A percentile compares a stretch with the other conserved stretches of the same genome.
Conservation (phyloP, 306 rosid genomes). For the Hippophae rhamnoides region DNA sequence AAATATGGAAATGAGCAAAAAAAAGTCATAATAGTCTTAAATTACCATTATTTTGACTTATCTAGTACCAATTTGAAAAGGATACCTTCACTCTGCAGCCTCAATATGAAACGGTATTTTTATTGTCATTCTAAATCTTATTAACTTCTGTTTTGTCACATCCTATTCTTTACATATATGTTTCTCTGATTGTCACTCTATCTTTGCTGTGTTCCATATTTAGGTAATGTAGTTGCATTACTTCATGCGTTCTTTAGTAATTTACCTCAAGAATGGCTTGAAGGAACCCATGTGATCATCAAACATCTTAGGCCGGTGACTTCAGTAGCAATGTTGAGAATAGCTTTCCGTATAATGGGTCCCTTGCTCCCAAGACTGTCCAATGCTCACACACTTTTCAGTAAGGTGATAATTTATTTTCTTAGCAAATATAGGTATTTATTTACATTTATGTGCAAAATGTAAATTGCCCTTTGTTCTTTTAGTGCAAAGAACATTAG, state of each 20-base stretch:
- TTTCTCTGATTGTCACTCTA: conserved; percentile 9
- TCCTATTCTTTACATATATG: not conserved
- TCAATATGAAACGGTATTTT: not conserved
- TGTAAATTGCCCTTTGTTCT: no score
- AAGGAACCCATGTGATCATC: conserved; percentile 66
- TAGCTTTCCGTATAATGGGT: conserved; percentile 86
- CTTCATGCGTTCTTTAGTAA: conserved; percentile 94
- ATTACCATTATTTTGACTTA: no score
- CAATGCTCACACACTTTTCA: conserved; percentile 78
- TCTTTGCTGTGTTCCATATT: conserved; percentile 11
- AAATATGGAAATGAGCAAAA: no score
- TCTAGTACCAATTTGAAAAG: no score
- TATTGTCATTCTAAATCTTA: not conserved
- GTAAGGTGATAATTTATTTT: conserved; percentile 46
- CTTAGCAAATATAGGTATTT: not conserved
- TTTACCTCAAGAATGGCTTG: conserved; percentile 94
- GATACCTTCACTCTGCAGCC: no score
- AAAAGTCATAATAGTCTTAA: no score
- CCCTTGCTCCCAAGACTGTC: conserved; percentile 96
- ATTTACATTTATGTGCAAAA: no score
- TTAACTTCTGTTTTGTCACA: not conserved
- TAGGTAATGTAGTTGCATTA: conserved; percentile 88
- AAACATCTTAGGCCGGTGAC: conserved; percentile 81
- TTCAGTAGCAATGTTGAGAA: conserved; percentile 92
- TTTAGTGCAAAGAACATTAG: no score